A percentile compares a stretch with the other conserved stretches of the same genome.
phyloP scores from a whole-genome alignment of 768 basidiomycete genomes.

The Boletales sp. region DNA sequence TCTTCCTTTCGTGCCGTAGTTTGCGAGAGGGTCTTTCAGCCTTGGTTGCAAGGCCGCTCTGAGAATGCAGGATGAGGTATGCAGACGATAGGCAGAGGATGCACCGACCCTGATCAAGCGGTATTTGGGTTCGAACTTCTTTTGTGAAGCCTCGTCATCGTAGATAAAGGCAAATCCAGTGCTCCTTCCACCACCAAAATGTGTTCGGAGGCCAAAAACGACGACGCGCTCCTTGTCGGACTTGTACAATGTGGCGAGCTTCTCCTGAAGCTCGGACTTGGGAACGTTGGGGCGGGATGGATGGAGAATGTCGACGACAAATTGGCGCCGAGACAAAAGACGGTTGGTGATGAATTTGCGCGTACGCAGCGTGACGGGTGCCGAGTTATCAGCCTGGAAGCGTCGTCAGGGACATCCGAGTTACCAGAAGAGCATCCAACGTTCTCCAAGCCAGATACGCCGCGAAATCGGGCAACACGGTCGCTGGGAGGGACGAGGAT shows the following conservation, averaged over 20 bases:
- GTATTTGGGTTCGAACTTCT: slow-evolving; percentile 96
- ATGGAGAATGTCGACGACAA: slow-evolving; percentile 92
- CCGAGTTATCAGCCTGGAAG: slow-evolving; percentile 67
- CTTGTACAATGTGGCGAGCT: slow-evolving; percentile 92
- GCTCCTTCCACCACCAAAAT: slow-evolving; percentile 97
- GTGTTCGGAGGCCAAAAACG: slow-evolving; percentile 90
- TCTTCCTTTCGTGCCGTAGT: slow-evolving; percentile 99
- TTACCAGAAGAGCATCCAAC: slow-evolving; percentile 25
- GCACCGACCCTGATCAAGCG: slow-evolving; percentile 85
- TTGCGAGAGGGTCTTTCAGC: slow-evolving; percentile 92
- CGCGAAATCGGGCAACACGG: slow-evolving; percentile 2
- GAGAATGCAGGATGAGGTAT: slow-evolving; percentile 3
- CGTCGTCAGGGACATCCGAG: slow-evolving; percentile 26
- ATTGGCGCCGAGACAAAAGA: slow-evolving; percentile 92
- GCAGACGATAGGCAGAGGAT: background rate
- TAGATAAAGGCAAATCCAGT: slow-evolving; percentile 98
- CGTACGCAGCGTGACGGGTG: slow-evolving; percentile 93
- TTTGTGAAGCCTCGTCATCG: slow-evolving; percentile 92
- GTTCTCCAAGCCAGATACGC: slow-evolving; percentile 5
- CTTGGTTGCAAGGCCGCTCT: slow-evolving; percentile 73
- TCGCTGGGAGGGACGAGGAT: slow-evolving; percentile 5
- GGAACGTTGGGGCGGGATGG: slow-evolving; percentile 94
- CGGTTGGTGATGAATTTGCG: slow-evolving; percentile 99
- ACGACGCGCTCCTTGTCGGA: slow-evolving; percentile 86
- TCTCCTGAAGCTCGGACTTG: slow-evolving; percentile 86